phyloP scores from a whole-genome alignment of 148 eudicot genomes.

The Rhododendron ovatum region DNA sequence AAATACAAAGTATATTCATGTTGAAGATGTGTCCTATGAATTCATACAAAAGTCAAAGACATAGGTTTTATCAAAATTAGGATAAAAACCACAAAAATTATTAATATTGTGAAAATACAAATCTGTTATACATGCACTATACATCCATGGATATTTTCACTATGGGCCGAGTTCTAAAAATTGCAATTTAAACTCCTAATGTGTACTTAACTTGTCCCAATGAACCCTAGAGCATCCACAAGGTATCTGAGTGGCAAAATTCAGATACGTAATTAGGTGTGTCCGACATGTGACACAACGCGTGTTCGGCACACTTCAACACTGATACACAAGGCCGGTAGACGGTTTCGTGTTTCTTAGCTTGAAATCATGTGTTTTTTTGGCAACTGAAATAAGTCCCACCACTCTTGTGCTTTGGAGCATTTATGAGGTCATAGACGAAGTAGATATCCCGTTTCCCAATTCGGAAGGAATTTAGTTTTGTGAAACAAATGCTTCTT shows the following conservation, averaged over 20 bases:
- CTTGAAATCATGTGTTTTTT: neutral
- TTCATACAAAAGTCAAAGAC: neutral
- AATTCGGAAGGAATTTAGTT: neutral
- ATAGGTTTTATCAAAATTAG: neutral
- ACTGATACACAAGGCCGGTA: neutral
- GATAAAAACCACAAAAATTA: neutral
- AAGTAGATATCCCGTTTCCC: neutral
- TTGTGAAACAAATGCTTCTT: constrained; percentile 1
- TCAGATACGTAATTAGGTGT: neutral
- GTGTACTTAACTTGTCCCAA: neutral
- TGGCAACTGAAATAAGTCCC: neutral
- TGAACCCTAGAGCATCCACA: neutral
- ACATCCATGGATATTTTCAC: neutral
- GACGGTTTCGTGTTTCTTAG: neutral
- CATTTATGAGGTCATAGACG: neutral
- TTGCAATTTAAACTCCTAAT: neutral
- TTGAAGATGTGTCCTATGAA: neutral
- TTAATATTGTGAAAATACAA: neutral
- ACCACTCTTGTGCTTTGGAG: neutral
- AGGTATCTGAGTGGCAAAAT: neutral
- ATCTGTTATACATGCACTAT: neutral
- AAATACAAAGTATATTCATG: neutral
- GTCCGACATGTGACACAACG: neutral
- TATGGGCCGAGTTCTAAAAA: neutral
- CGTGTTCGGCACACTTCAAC: neutral